phyloP scores from a whole-genome alignment of 2,329 filamentous ascomycete species.

The Paecilomyces sp. region DNA sequence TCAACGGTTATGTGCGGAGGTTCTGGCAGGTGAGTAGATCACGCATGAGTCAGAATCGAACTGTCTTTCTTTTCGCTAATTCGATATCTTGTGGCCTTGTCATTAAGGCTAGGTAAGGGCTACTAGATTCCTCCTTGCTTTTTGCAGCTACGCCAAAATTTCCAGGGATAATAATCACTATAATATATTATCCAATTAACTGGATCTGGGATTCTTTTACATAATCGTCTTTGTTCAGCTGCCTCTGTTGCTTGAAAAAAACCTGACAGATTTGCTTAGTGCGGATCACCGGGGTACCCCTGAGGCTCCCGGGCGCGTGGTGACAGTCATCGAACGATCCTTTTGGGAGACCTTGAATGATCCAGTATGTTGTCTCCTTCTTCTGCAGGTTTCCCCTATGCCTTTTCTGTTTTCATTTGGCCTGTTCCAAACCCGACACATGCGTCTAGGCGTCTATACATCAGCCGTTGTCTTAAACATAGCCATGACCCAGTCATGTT shows the following conservation, averaged over 20 bases:
- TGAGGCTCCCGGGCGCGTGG: slow-evolving; percentile 78
- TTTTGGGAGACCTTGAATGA: slow-evolving; percentile 73
- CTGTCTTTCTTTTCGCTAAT: background rate
- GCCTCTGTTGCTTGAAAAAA: slow-evolving; percentile 6
- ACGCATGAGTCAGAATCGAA: background rate
- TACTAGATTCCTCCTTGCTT: background rate
- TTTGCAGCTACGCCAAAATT: background rate
- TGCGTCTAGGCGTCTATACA: background rate
- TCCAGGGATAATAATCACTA: background rate
- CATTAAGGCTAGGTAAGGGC: slow-evolving; percentile 23
- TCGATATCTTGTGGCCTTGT: background rate
- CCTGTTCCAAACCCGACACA: background rate
- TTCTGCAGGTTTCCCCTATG: slow-evolving; percentile 2
- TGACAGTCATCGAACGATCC: slow-evolving; percentile 77
- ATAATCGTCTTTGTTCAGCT: background rate
- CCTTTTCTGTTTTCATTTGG: background rate
- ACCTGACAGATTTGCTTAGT: slow-evolving; percentile 41
- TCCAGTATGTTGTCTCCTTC: slow-evolving; percentile 41
- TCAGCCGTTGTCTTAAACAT: background rate
- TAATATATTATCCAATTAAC: background rate
- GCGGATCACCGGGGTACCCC: slow-evolving; percentile 93
- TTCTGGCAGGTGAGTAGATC: slow-evolving; percentile 83
- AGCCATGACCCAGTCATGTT: background rate
- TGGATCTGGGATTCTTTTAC: background rate
- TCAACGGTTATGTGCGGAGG: slow-evolving; percentile 84